Base-by-base conservation (phyloP, 495 filamentous ascomycete genomes). In the Penicillium simplicissimum region DNA sequence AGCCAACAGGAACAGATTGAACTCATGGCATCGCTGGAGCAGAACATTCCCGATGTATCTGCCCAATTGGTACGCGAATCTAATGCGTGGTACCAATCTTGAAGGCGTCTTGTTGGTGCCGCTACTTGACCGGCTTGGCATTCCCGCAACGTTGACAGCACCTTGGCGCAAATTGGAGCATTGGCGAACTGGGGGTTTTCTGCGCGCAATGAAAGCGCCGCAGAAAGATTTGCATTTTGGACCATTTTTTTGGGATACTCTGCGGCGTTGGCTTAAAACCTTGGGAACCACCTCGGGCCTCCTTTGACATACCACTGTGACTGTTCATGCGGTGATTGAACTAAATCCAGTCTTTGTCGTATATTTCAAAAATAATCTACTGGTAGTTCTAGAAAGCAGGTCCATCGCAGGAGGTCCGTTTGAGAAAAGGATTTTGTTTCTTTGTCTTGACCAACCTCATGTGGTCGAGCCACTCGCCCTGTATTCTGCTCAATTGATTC, bases 1-100 rank as follows among this genome's bases (percentile, higher is more conserved):
- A 89, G 83, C 48, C 86, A 89, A 56, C 81, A 89, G 67, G 86
- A 90, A 70, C 89, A 91, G 71, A 72, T 86, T 43, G 86, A 91
- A 74, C 73, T 92, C 54, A 86, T 90, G 85, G 79, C 82, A 34
- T 82, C 84, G 38, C 71, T 90, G 25, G 87, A 88, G 63, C 80
- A 83, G 34, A 79, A 89, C 63, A 88, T 88, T 25, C 78, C 78
- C 2, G 78, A 81, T 61, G 78, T 81, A 3, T 79, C 78, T 19
- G 68, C 73, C 1, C 74, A 79, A 45, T 64, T 79, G 52, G 79
- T 87, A 69, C 81, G 73, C 28, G 85, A 87, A 58, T 87, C 88
- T 58, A 80, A 86, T 61, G 81, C 80, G 17, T 87, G 84, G 57
- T 80, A 90, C 63, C 85, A 81, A 65, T 74, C 76, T 52, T 79